Percentiles rank a stretch among this genome's conserved stretches.
Evolutionary conservation across 805 yeast species (phyloP).

Genomic region (Wickerhamomyces alni): DNA sequence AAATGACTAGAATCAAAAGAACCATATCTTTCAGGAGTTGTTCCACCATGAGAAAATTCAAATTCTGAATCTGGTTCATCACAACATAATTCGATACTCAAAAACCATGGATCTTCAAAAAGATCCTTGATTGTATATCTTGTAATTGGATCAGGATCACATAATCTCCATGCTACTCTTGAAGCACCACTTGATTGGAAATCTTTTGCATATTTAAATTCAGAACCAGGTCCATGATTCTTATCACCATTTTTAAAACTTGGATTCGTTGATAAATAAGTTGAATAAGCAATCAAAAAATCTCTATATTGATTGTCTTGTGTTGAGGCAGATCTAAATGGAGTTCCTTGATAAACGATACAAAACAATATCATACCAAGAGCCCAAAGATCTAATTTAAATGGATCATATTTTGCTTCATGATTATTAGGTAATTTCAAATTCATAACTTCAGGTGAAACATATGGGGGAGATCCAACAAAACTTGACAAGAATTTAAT

Average conservation of each 20-base stretch:
- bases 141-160: slow-evolving; percentile 52
- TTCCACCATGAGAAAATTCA: not conserved
- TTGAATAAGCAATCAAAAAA: slow-evolving; percentile 42
- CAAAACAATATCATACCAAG: slow-evolving; percentile 64
- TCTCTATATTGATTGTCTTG: slow-evolving; percentile 50
- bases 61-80: slow-evolving; percentile 32
- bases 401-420: slow-evolving; percentile 49
- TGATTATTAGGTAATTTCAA: slow-evolving; percentile 32
- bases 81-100: slow-evolving; percentile 50
- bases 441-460: slow-evolving; percentile 69
- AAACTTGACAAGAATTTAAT: slow-evolving; percentile 34
- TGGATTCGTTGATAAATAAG: slow-evolving; percentile 34
- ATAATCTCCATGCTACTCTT: slow-evolving; percentile 66
- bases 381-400: slow-evolving; percentile 67
- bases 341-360: slow-evolving; percentile 49
- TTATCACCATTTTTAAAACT: slow-evolving; percentile 41
- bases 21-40: not conserved
- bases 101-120: slow-evolving; percentile 62
- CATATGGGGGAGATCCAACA: slow-evolving; percentile 79
- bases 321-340: slow-evolving; percentile 47
- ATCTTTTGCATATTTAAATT: slow-evolving; percentile 62
- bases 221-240: slow-evolving; percentile 62
- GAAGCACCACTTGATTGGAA: slow-evolving; percentile 56
- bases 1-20: not conserved
- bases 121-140: slow-evolving; percentile 51